phyloP scores from a whole-genome alignment of 176 grass and related monocot genomes.

The Phyllostachys edulis region DNA sequence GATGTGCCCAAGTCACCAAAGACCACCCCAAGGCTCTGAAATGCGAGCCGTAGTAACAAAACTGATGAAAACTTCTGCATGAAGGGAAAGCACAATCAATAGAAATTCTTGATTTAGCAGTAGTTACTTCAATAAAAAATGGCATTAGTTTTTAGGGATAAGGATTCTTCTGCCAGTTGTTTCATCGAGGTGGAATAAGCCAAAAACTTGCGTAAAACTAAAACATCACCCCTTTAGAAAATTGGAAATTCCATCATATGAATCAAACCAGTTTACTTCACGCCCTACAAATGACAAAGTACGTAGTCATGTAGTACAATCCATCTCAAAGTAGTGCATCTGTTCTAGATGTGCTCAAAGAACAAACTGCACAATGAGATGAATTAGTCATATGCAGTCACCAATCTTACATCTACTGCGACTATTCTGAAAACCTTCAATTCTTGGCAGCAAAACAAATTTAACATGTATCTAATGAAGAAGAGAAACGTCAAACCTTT shows the following conservation, averaged over 20 bases:
- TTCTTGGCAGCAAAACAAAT: conserved; percentile 2
- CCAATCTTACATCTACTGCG: conserved; percentile 1
- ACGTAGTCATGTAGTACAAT: not conserved
- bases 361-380: conserved; percentile 12
- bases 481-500: conserved; percentile 64
- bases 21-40: conserved; percentile 97
- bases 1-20: conserved; percentile 97
- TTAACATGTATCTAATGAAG: not conserved
- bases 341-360: not conserved
- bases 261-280: not conserved
- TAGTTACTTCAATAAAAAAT: not conserved
- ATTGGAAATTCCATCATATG: not conserved
- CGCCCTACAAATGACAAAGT: not conserved
- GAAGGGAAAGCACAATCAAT: conserved; percentile 20
- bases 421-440: not conserved
- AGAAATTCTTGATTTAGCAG: conserved; percentile 3
- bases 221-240: not conserved
- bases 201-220: not conserved
- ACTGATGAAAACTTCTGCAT: conserved; percentile 79
- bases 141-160: not conserved
- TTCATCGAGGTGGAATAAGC: not conserved
- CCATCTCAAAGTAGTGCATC: not conserved
- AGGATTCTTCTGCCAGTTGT: not conserved
- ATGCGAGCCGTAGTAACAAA: conserved; percentile 72
- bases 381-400: conserved; percentile 20